Evolutionary conservation across 352 stramenopile genomes (phyloP), one percentile per base, ranked within the genome.

Genomic region (Phytophthora syringae): DNA sequence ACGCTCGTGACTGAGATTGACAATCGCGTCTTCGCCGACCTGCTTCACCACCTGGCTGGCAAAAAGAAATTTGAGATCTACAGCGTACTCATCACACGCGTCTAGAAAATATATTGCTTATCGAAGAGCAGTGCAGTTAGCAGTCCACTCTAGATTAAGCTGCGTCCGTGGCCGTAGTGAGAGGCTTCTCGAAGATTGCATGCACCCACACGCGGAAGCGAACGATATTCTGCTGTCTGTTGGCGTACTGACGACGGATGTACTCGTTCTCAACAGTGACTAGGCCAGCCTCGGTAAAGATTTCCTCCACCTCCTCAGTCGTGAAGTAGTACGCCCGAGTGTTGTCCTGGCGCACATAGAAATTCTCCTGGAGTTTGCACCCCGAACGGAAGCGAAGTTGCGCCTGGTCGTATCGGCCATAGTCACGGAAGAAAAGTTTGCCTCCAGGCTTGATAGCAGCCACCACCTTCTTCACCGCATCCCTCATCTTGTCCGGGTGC

Each of bases 321-420:
- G 88, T 93, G 52, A 99, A 99, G 72, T 98, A 99, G 76, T 98
- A 99, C 59, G 92, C 96, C 25, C 93, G 90, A 4, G 96, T 99
- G 60, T 97, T 97, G 80, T 98, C 96, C 65, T 96, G 82, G 53
- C 97, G 94, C 34, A 97, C 84, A 78, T 98, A 99, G 43, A 97
- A 98, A 64, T 99, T 98, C 2, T 98, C 88, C 49, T 95, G 89
- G 22, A 98, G 76, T 52, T 97, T 94, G 67, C 90, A 84, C 28
- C 85, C 88, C 13, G 81, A 54, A 12, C 84, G 80, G 70, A 99
- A 95, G 58, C 97, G 94, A 54, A 98, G 80, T 80, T 99, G 96
- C 7, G 94, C 95, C 67, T 98, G 93, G 74, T 99, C 96, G 55
- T 96, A 98, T 37, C 95, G 82, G 1, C 95, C 97, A 72, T 99